These are phyloP conservation scores for Gardenia jasminoides DNA, from an alignment of 257 asterid species.

Conservation along the genomic window DNA sequence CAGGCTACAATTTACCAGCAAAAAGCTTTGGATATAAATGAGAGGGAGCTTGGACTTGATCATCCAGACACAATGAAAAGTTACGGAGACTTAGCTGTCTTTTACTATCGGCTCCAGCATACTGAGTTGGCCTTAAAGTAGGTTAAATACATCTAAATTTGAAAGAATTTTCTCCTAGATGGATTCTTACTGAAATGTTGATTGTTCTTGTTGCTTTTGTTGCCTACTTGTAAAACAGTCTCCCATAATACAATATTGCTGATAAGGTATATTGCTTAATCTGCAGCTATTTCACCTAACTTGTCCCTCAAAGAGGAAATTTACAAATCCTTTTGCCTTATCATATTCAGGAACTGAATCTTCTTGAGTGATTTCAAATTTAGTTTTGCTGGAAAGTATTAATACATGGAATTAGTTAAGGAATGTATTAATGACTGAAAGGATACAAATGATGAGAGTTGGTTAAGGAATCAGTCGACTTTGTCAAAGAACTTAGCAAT, in stretches of 20 bases:
- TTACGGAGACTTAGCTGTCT: slow-evolving; percentile 80
- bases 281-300: neutral
- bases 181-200: neutral
- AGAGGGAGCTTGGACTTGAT: slow-evolving; percentile 82
- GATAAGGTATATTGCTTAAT: neutral
- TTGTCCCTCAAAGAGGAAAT: neutral
- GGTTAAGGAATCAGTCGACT: neutral
- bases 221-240: neutral
- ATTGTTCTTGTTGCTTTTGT: neutral
- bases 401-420: too few species aligned
- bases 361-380: neutral
- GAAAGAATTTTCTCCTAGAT: neutral
- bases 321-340: neutral
- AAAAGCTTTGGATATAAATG: slow-evolving; percentile 80
- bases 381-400: neutral
- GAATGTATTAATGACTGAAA: neutral
- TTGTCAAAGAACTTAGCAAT: neutral
- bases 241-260: neutral
- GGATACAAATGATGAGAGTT: neutral
- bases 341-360: neutral
- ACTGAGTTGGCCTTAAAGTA: slow-evolving; percentile 67
- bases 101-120: slow-evolving; percentile 78
- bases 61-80: slow-evolving; percentile 94
- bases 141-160: neutral
- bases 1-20: slow-evolving; percentile 87